Percentiles rank a stretch among this genome's conserved stretches.
phyloP scores from a whole-genome alignment of 139 green algal genomes.

The Chlorella ohadii region DNA sequence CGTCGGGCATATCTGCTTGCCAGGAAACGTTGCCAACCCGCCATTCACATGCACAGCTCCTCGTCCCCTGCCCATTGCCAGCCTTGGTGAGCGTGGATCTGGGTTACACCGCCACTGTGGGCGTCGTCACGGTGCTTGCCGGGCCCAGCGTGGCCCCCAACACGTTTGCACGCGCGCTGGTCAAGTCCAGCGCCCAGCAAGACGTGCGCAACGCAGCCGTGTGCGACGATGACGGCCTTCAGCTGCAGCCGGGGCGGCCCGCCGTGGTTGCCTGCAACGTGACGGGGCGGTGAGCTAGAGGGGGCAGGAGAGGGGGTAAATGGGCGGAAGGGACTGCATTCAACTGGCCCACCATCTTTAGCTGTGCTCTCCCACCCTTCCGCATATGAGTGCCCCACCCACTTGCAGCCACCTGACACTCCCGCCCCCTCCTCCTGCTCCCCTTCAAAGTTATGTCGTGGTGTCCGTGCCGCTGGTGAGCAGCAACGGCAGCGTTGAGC shows the following conservation, averaged over 20 bases:
- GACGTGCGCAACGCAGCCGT: background rate
- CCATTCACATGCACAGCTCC: too few species aligned
- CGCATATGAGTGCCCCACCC: too few species aligned
- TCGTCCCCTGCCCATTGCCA: too few species aligned
- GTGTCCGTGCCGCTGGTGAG: too few species aligned
- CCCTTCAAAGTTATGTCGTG: background rate
- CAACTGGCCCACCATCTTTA: too few species aligned
- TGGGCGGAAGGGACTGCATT: background rate
- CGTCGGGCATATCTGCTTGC: too few species aligned
- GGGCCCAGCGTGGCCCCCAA: background rate
- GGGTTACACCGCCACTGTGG: background rate
- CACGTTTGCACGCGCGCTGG: background rate
- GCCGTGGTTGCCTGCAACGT: background rate
- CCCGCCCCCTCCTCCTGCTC: too few species aligned
- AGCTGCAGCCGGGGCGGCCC: background rate
- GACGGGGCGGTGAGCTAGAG: constrained; percentile 11
- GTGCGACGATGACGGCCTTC: background rate
- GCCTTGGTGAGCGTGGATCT: constrained; percentile 6
- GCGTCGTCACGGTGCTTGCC: background rate
- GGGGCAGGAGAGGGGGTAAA: accelerated
- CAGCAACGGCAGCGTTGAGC: background rate
- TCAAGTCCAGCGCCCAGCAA: background rate
- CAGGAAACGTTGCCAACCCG: too few species aligned
- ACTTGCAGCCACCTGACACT: too few species aligned
- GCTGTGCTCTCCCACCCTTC: too few species aligned